These are phyloP conservation scores for Monosporozyma aerobia DNA, from an alignment of 805 yeast species.

Conservation along the genomic window DNA sequence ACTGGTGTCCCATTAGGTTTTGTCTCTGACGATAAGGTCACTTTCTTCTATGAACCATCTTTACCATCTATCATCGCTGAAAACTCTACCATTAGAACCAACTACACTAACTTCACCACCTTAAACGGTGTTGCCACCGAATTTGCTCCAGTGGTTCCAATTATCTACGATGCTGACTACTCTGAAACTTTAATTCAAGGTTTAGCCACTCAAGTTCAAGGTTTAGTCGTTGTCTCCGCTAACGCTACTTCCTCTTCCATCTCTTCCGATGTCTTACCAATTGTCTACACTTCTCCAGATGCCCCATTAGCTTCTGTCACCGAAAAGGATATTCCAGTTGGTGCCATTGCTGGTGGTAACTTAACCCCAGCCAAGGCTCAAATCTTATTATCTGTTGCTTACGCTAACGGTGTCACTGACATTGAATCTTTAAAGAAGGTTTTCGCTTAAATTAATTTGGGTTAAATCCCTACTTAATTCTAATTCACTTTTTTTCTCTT, in stretches of 20 bases:
- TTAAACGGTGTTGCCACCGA: constrained; percentile 8
- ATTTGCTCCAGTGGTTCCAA: constrained; percentile 18
- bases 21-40: constrained; percentile 11
- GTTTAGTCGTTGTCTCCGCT: constrained; percentile 24
- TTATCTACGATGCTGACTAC: constrained; percentile 23
- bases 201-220: constrained; percentile 16
- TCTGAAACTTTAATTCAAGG: constrained; percentile 10
- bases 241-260: constrained; percentile 15
- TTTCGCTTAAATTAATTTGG: constrained; percentile 1
- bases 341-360: constrained; percentile 26
- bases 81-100: constrained; percentile 15
- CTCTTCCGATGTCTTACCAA: constrained; percentile 13
- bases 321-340: constrained; percentile 17
- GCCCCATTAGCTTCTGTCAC: constrained; percentile 13
- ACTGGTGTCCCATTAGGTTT: constrained; percentile 22
- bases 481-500: background rate
- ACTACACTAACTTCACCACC: constrained; percentile 14
- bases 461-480: background rate
- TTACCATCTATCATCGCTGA: constrained; percentile 14
- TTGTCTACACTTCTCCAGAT: constrained; percentile 23
- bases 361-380: constrained; percentile 28
- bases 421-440: constrained; percentile 2
- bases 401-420: constrained; percentile 18
- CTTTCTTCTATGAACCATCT: constrained; percentile 22
- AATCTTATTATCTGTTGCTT: constrained; percentile 24